A percentile compares a stretch with the other conserved stretches of the same genome.
phyloP scores from a whole-genome alignment of 1,284 basidiomycete genomes.

The Ceratobasidium sp. region DNA sequence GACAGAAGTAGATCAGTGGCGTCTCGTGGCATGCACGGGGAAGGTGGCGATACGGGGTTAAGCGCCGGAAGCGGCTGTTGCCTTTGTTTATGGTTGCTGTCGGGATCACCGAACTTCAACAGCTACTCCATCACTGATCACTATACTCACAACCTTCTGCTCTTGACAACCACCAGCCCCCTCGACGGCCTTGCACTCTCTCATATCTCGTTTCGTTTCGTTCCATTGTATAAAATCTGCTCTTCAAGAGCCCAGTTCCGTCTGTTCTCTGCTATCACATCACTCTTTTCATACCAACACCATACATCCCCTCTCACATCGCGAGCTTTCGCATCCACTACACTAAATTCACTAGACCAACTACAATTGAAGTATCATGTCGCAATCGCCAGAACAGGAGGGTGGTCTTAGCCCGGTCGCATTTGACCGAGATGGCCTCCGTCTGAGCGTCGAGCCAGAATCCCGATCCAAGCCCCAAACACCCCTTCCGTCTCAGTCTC shows the following conservation, averaged over 20 bases:
- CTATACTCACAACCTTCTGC: constrained; percentile 8
- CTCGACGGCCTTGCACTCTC: not conserved
- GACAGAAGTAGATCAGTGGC: constrained; percentile 11
- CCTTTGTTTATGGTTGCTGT: constrained; percentile 13
- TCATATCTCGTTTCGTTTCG: not conserved
- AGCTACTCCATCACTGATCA: constrained; percentile 22
- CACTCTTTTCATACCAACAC: not conserved
- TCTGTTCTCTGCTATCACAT: constrained; percentile 37
- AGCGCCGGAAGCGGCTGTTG: constrained; percentile 31
- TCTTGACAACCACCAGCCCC: constrained; percentile 39
- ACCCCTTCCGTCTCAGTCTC: constrained; percentile 1
- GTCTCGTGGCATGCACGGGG: constrained; percentile 16
- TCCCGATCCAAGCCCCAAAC: constrained; percentile 6
- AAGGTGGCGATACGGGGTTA: constrained; percentile 19
- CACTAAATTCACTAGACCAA: not conserved
- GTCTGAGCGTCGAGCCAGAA: constrained; percentile 33
- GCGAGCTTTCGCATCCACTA: not conserved
- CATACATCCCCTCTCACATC: not conserved
- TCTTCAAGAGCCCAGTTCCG: constrained; percentile 12
- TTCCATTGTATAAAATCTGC: constrained; percentile 27
- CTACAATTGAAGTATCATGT: constrained; percentile 15
- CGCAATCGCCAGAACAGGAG: constrained; percentile 19
- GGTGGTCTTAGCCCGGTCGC: constrained; percentile 22
- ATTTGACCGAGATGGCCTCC: constrained; percentile 34
- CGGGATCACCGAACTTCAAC: constrained; percentile 1